Percentiles rank a stretch among this genome's conserved stretches.
Conservation (phyloP, 78 protist genomes). For the Acrasis kona region DNA sequence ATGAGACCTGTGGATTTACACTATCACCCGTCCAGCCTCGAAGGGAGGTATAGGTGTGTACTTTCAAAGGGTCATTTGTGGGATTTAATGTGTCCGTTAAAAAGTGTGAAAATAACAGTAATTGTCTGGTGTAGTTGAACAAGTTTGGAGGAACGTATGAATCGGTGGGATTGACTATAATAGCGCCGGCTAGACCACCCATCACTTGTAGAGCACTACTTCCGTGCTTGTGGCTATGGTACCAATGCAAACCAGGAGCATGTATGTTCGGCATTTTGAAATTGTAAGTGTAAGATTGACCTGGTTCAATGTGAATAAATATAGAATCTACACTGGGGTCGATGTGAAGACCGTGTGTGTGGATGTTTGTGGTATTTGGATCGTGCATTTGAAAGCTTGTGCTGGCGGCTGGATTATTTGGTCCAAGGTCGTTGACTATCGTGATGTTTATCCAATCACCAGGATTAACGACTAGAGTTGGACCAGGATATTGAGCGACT, state of each 20-base stretch:
- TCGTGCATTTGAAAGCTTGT: constrained; percentile 24
- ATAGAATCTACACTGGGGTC: constrained; percentile 15
- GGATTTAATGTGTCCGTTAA: too few species aligned
- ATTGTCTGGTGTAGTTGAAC: neutral
- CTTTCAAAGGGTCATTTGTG: constrained; percentile 11
- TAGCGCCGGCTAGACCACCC: constrained; percentile 16
- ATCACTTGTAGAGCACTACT: constrained; percentile 11
- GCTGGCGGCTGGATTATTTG: neutral
- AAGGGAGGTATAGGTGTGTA: too few species aligned
- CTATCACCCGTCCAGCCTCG: too few species aligned
- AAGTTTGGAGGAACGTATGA: neutral
- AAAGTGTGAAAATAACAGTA: too few species aligned
- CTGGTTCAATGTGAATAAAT: constrained; percentile 20
- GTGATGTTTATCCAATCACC: neutral
- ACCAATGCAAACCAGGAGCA: constrained; percentile 25
- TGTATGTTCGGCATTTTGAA: constrained; percentile 5
- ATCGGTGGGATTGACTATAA: constrained; percentile 4
- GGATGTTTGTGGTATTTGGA: constrained; percentile 14
- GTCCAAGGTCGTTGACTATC: constrained; percentile 1
- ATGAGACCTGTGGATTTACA: too few species aligned
- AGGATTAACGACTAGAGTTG: constrained; percentile 5
- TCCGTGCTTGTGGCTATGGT: constrained; percentile 27
- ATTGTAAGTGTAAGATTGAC: neutral
- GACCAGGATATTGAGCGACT: neutral
- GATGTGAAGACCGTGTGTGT: constrained; percentile 26